phyloP scores from a whole-genome alignment of 179 eudicot species.

The Nepenthes alata region DNA sequence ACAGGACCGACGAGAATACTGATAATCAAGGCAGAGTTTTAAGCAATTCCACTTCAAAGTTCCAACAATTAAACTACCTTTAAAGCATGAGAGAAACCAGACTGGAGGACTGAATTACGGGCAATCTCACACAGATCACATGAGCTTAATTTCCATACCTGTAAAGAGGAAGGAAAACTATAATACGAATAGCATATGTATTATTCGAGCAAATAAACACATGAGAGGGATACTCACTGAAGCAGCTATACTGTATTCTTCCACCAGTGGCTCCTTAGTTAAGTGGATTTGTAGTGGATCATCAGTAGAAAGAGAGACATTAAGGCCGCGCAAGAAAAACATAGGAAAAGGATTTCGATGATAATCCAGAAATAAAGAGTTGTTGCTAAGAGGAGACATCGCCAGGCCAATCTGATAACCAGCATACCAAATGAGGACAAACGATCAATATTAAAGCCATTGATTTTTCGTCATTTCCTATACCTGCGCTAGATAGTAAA shows the following conservation, averaged over 20 bases:
- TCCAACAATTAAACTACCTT: slow-evolving; percentile 40
- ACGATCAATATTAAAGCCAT: not conserved
- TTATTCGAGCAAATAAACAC: slow-evolving; percentile 4
- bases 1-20: not conserved
- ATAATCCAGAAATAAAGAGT: slow-evolving; percentile 89
- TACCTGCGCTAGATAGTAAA: slow-evolving; percentile 95
- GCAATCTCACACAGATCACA: slow-evolving; percentile 99
- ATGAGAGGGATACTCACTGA: slow-evolving; percentile 49
- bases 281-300: slow-evolving; percentile 96
- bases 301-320: slow-evolving; percentile 95
- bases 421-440: slow-evolving; percentile 7
- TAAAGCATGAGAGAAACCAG: slow-evolving; percentile 89
- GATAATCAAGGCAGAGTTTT: not conserved
- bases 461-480: not conserved
- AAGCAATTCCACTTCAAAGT: not conserved
- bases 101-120: slow-evolving; percentile 91
- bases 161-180: slow-evolving; percentile 10
- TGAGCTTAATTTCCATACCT: slow-evolving; percentile 97
- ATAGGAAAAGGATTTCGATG: slow-evolving; percentile 95
- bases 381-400: slow-evolving; percentile 99
- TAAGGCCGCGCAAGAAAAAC: slow-evolving; percentile 93
- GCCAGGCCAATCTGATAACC: slow-evolving; percentile 84
- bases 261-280: slow-evolving; percentile 93
- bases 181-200: slow-evolving; percentile 8
- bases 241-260: slow-evolving; percentile 98